Percentiles rank a stretch among this genome's conserved stretches.
Conservation (phyloP, 2,329 filamentous ascomycete genomes). For the Parastagonospora nodorum region DNA sequence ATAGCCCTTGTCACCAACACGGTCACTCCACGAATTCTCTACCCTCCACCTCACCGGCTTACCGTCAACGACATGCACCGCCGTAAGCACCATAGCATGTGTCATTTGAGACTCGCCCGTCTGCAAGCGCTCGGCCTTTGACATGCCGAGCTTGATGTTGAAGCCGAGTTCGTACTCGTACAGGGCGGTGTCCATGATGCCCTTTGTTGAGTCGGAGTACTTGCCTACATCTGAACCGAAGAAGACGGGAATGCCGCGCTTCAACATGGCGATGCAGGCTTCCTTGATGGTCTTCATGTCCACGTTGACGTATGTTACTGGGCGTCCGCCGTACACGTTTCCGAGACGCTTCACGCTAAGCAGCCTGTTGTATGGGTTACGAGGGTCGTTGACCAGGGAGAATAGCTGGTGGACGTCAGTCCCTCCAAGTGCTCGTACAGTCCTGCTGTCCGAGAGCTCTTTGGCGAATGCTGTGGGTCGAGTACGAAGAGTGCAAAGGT, state of each 20-base stretch:
- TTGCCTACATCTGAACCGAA: constrained; percentile 90
- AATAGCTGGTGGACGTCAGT: constrained; percentile 71
- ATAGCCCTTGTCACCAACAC: constrained; percentile 75
- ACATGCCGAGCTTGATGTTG: constrained; percentile 73
- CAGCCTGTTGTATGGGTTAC: constrained; percentile 73
- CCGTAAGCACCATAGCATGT: constrained; percentile 90
- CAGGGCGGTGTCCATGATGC: constrained; percentile 80
- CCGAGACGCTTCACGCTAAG: constrained; percentile 79
- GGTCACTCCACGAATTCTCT: constrained; percentile 82
- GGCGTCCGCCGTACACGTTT: constrained; percentile 77
- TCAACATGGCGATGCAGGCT: constrained; percentile 77
- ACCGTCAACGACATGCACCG: constrained; percentile 74
- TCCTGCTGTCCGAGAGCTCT: constrained; percentile 65
- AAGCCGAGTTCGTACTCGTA: constrained; percentile 85
- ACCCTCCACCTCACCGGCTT: constrained; percentile 79
- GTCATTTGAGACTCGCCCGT: constrained; percentile 84
- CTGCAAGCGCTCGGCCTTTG: constrained; percentile 74
- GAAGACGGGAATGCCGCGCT: constrained; percentile 79
- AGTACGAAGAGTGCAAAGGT: constrained; percentile 64
- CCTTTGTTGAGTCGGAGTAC: constrained; percentile 68
- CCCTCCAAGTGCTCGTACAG: constrained; percentile 62
- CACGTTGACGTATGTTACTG: constrained; percentile 83
- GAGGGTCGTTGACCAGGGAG: constrained; percentile 83
- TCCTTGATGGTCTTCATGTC: constrained; percentile 73
- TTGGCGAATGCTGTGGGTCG: constrained; percentile 75